Percentiles rank a stretch among this genome's conserved stretches.
These are phyloP conservation scores for Thelonectria discophora DNA, from an alignment of 2,329 filamentous ascomycete genomes.

Conservation along the genomic window DNA sequence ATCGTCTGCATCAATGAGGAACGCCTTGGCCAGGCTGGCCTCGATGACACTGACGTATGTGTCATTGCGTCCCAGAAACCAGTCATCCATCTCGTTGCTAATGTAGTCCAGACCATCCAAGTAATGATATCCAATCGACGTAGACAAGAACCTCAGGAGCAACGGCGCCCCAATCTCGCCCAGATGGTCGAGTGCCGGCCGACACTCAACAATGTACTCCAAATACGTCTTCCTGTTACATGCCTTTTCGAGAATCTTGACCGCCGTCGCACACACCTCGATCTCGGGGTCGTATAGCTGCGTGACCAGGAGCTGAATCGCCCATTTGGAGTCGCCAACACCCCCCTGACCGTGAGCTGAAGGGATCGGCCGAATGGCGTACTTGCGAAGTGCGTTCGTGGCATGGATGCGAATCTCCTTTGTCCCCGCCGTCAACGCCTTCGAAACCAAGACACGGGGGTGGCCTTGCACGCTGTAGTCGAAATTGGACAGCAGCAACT, in stretches of 20 bases:
- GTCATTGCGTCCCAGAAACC: constrained; percentile 97
- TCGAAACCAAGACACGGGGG: constrained; percentile 89
- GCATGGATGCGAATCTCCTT: constrained; percentile 92
- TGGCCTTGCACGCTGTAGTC: constrained; percentile 92
- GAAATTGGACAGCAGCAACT: constrained; percentile 86
- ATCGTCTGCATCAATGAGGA: constrained; percentile 71
- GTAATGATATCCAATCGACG: constrained; percentile 97
- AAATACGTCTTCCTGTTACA: constrained; percentile 92
- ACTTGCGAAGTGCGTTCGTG: constrained; percentile 86
- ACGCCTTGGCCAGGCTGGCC: constrained; percentile 89
- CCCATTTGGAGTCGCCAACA: constrained; percentile 85
- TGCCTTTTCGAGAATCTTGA: constrained; percentile 96
- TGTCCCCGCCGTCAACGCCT: constrained; percentile 88
- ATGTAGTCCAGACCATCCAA: constrained; percentile 97
- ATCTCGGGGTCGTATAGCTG: constrained; percentile 98
- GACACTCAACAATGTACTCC: constrained; percentile 96
- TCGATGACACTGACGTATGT: constrained; percentile 95
- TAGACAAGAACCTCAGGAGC: constrained; percentile 90
- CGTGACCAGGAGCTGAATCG: constrained; percentile 95
- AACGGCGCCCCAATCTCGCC: constrained; percentile 96
- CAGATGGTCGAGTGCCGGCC: constrained; percentile 91
- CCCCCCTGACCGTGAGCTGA: constrained; percentile 51
- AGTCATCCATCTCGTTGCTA: constrained; percentile 99
- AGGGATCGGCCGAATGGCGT: constrained; percentile 67
- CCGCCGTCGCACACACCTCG: constrained; percentile 93